These are phyloP conservation scores for Sordariomycetes sp. DNA, from an alignment of 2,329 filamentous ascomycete genomes.

Conservation along the genomic window DNA sequence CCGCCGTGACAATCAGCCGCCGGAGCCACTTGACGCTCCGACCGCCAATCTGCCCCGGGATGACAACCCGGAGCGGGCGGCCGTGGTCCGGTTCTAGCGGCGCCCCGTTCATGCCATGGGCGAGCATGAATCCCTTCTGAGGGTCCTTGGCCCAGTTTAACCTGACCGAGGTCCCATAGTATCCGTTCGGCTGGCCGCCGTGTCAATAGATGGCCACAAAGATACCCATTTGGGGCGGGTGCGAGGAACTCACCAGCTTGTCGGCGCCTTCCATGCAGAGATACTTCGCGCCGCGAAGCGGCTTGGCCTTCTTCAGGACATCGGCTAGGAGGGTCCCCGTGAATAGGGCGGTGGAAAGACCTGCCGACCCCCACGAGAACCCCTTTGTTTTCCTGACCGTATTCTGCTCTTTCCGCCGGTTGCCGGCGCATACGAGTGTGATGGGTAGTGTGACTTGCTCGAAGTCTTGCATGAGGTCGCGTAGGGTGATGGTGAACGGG, in stretches of 20 bases:
- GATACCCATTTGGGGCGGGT: not conserved
- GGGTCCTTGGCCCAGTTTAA: constrained; percentile 80
- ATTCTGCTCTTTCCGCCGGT: constrained; percentile 88
- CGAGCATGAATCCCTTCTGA: constrained; percentile 75
- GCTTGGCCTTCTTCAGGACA: constrained; percentile 57
- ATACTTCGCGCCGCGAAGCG: constrained; percentile 61
- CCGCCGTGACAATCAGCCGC: constrained; percentile 64
- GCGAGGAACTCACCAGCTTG: not conserved
- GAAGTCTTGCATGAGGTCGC: constrained; percentile 62
- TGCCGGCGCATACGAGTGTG: constrained; percentile 85
- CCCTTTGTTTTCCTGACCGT: constrained; percentile 83
- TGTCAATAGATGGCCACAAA: not conserved
- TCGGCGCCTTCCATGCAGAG: constrained; percentile 41
- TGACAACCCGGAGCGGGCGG: constrained; percentile 68
- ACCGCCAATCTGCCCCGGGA: constrained; percentile 86
- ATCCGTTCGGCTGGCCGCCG: constrained; percentile 55
- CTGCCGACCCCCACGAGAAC: constrained; percentile 87
- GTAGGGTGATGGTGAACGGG: constrained; percentile 61
- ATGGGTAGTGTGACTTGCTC: constrained; percentile 78
- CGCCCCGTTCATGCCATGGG: constrained; percentile 86
- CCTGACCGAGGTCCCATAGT: constrained; percentile 81
- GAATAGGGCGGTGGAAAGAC: constrained; percentile 77
- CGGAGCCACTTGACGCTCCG: constrained; percentile 91
- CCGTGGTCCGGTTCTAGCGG: constrained; percentile 74
- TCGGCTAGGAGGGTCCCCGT: constrained; percentile 72